Conservation (phyloP, 257 asterid species). For the Salvia hispanica region DNA sequence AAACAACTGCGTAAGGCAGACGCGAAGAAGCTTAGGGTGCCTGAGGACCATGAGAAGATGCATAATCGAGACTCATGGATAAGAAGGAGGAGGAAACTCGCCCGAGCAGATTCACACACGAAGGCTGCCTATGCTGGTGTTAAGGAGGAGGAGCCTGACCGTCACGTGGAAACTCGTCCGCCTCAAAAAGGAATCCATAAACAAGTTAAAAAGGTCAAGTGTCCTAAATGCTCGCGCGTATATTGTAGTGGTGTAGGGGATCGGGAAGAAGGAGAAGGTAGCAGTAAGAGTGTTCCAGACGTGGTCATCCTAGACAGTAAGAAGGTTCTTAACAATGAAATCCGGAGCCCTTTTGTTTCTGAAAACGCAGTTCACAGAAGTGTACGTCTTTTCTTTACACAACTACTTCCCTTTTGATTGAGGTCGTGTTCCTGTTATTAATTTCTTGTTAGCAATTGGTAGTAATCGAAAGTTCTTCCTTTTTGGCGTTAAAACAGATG, state of each 20-base stretch:
- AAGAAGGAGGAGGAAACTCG: not conserved
- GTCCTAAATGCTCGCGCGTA: not conserved
- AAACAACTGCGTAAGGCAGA: not conserved
- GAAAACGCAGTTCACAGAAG: slow-evolving; percentile 20
- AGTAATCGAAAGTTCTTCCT: not conserved
- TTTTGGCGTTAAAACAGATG: slow-evolving; percentile 29
- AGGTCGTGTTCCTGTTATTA: not conserved
- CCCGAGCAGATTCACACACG: not conserved
- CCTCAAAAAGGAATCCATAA: not conserved
- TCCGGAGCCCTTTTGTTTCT: slow-evolving; percentile 28
- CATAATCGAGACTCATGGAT: not conserved
- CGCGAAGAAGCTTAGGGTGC: slow-evolving; percentile 2
- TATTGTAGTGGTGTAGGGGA: not conserved
- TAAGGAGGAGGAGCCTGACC: slow-evolving; percentile 15
- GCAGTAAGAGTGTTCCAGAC: slow-evolving; percentile 14
- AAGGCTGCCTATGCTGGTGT: not conserved
- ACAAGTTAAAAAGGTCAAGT: not conserved
- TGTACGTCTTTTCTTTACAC: slow-evolving; percentile 22
- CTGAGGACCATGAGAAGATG: not conserved
- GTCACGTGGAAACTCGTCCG: not conserved
- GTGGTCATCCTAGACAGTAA: slow-evolving; percentile 37
- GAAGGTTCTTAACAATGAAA: slow-evolving; percentile 8
- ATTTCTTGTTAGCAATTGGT: no score
- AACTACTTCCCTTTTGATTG: not conserved
- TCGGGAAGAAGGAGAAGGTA: slow-evolving; percentile 8